These are phyloP conservation scores for Cystobasidium pallidum DNA, from an alignment of 1,284 basidiomycete genomes.

Conservation along the genomic window DNA sequence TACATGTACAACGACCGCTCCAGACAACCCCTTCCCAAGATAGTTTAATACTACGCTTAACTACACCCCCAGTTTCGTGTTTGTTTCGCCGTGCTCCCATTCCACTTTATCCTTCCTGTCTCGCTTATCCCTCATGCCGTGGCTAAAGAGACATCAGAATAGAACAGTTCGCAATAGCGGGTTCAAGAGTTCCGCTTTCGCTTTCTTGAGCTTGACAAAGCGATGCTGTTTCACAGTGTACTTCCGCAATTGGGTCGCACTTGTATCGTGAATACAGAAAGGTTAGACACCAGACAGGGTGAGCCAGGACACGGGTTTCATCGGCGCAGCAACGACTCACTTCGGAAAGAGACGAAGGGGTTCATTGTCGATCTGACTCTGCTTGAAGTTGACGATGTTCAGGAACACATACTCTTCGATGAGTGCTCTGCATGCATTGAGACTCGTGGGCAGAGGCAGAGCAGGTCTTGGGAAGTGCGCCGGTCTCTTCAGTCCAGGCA, in stretches of 20 bases:
- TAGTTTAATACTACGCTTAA: too few species aligned
- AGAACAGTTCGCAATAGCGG: constrained; percentile 18
- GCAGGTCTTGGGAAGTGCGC: constrained; percentile 5
- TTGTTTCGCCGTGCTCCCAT: too few species aligned
- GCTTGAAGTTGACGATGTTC: constrained; percentile 32
- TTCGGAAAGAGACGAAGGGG: constrained; percentile 2
- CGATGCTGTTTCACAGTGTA: constrained; percentile 28
- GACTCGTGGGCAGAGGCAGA: constrained; percentile 17
- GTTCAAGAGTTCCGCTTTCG: constrained; percentile 19
- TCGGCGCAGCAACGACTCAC: background rate
- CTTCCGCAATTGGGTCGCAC: background rate
- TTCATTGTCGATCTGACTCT: constrained; percentile 13
- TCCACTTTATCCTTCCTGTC: too few species aligned
- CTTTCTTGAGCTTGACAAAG: constrained; percentile 2
- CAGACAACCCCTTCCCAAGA: too few species aligned
- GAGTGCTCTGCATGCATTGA: constrained; percentile 20
- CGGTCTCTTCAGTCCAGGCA: constrained; percentile 7
- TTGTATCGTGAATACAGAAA: background rate
- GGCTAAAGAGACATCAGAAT: background rate
- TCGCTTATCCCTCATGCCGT: background rate
- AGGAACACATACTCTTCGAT: constrained; percentile 29
- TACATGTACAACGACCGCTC: too few species aligned
- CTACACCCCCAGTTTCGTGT: too few species aligned
- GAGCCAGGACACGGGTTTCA: background rate
- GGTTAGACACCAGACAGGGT: background rate